A percentile compares a stretch with the other conserved stretches of the same genome.
Evolutionary conservation across 495 filamentous ascomycete genomes (phyloP).

Genomic region (Aspergillus heteromorphus): DNA sequence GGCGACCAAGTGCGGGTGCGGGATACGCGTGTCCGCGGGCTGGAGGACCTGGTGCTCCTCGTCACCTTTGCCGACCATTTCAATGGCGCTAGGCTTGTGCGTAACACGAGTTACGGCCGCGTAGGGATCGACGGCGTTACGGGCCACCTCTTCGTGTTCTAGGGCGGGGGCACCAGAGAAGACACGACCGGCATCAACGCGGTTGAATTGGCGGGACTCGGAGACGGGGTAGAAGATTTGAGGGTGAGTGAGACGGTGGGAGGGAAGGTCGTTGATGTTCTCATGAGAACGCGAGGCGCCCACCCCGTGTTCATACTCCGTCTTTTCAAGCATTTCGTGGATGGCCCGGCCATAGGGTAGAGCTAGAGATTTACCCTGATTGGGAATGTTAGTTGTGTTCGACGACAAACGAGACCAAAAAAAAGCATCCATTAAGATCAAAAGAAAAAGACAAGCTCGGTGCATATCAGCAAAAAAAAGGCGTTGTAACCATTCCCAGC

Average conservation of each 20-base stretch:
- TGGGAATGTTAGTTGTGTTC: constrained; percentile 10
- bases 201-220: constrained; percentile 85
- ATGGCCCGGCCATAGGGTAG: constrained; percentile 70
- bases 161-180: constrained; percentile 54
- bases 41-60: constrained; percentile 54
- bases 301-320: constrained; percentile 24
- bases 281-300: constrained; percentile 53
- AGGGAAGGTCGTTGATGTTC: constrained; percentile 84
- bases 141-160: constrained; percentile 18
- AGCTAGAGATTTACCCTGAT: constrained; percentile 71
- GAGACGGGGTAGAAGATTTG: constrained; percentile 89
- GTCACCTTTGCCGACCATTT: constrained; percentile 39
- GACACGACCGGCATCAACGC: constrained; percentile 79
- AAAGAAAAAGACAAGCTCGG: constrained; percentile 6
- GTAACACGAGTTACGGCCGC: constrained; percentile 23
- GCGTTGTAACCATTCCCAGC: constrained; percentile 63
- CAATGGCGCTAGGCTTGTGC: constrained; percentile 26
- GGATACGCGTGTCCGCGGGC: constrained; percentile 79
- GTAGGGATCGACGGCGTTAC: constrained; percentile 25
- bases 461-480: constrained; percentile 26
- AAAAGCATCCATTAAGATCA: neutral
- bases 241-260: constrained; percentile 69
- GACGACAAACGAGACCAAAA: neutral
- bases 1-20: constrained; percentile 76
- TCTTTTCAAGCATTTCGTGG: constrained; percentile 72